phyloP scores from a whole-genome alignment of 805 yeast genomes.

The Candida ulmi region DNA sequence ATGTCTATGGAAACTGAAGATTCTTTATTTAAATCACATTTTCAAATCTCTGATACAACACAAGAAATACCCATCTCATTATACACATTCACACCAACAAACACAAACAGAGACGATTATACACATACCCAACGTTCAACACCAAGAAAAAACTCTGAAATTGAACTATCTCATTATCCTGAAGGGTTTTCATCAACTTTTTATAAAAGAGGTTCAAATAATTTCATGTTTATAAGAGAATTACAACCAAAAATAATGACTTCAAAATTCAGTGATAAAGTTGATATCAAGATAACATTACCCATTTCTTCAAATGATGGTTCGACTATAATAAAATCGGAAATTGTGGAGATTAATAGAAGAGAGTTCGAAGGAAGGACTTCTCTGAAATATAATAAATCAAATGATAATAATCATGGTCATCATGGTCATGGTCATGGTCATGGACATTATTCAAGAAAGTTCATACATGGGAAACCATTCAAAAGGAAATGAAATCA shows the following conservation, averaged over 20 bases:
- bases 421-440: neutral
- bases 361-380: constrained; percentile 34
- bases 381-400: too few relatives aligned
- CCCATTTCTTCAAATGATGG: constrained; percentile 8
- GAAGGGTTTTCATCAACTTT: constrained; percentile 47
- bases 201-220: constrained; percentile 41
- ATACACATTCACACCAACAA: too few relatives aligned
- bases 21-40: too few relatives aligned
- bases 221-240: constrained; percentile 47
- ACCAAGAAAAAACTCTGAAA: neutral
- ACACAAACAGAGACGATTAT: too few relatives aligned
- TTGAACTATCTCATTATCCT: constrained; percentile 28
- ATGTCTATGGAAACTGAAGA: too few relatives aligned
- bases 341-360: constrained; percentile 36
- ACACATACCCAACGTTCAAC: too few relatives aligned
- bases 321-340: constrained; percentile 29
- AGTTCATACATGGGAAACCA: neutral
- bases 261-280: constrained; percentile 30
- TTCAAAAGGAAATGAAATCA: neutral
- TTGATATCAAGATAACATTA: constrained; percentile 28
- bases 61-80: too few relatives aligned
- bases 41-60: too few relatives aligned
- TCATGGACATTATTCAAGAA: neutral
- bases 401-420: too few relatives aligned
- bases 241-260: constrained; percentile 40